Evolutionary conservation across 257 asterid species (phyloP).

Genomic region (Lithospermum erythrorhizon): DNA sequence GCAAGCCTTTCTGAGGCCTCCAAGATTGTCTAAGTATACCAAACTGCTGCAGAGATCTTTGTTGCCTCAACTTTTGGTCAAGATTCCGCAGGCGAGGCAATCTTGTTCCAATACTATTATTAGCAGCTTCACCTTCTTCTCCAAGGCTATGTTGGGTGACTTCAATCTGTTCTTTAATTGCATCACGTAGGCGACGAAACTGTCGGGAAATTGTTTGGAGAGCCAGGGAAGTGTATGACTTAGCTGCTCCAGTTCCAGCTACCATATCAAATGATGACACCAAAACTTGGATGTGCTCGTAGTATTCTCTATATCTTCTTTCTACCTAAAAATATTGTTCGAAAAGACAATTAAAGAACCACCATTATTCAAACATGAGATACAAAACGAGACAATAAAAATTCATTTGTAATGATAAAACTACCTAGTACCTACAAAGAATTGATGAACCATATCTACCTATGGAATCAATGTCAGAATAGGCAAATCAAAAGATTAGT

Average conservation of each 20-base stretch:
- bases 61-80: slow-evolving; percentile 65
- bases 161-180: slow-evolving; percentile 57
- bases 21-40: slow-evolving; percentile 67
- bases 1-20: slow-evolving; percentile 88
- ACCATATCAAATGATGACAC: slow-evolving; percentile 52
- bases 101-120: slow-evolving; percentile 22
- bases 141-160: slow-evolving; percentile 41
- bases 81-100: slow-evolving; percentile 52
- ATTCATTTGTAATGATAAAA: too few relatives aligned
- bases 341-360: background rate
- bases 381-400: background rate
- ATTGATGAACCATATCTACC: too few relatives aligned
- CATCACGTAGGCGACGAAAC: slow-evolving; percentile 47
- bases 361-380: background rate
- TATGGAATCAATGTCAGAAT: too few relatives aligned
- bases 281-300: slow-evolving; percentile 51
- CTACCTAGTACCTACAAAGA: too few relatives aligned
- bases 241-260: slow-evolving; percentile 57
- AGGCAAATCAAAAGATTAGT: too few relatives aligned
- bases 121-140: slow-evolving; percentile 27
- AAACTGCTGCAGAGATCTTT: slow-evolving; percentile 49
- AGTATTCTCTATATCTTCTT: slow-evolving; percentile 48
- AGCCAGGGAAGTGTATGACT: slow-evolving; percentile 60
- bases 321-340: slow-evolving; percentile 39
- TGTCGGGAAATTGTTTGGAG: slow-evolving; percentile 58